Evolutionary conservation across 768 basidiomycete genomes (phyloP), one percentile per base, ranked within the genome.

Genomic region (Tricholoma sp.): DNA sequence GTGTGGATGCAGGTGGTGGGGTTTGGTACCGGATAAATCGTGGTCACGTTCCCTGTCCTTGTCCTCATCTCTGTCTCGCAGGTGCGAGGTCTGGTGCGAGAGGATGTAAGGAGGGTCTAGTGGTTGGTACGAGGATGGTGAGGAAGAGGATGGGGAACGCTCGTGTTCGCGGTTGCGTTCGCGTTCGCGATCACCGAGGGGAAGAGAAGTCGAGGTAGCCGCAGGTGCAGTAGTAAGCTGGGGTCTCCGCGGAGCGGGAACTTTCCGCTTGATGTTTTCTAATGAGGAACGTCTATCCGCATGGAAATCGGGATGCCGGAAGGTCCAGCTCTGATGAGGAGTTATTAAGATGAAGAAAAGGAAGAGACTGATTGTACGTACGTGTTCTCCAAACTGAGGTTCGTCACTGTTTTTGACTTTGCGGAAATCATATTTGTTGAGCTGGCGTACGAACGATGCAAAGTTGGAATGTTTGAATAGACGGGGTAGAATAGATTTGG

Each of bases 381-480:
- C 80, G 73, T 88, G 78, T 73, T 82, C 85, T 11, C 80, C 79
- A 57, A 77, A 91, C 59, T 85, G 82, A 66, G 82, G 76, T 62
- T 91, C 91, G 60, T 94, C 93, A 2, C 84, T 85, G 64, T 90
- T 92, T 71, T 94, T 95, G 60, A 94, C 89, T 77, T 96, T 96
- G 79, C 95, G 94, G 62, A 96, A 96, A 72, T 95, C 94, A 68
- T 96, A 96, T 70, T 95, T 96, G 79, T 96, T 96, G 33, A 96
- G 78, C 70, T 96, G 94, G 9, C 93, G 82, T 5, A 96, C 94
- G 66, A 96, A 96, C 53, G 81, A 84, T 31, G 93, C 93, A 70
- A 96, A 96, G 67, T 96, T 96, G 6, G 89, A 92, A 68, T 96
- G 93, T 70, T 95, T 94, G 83, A 96, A 96, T 79, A 94, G 85